phyloP scores from a whole-genome alignment of 805 yeast genomes.

The Yarrowia keelungensis region DNA sequence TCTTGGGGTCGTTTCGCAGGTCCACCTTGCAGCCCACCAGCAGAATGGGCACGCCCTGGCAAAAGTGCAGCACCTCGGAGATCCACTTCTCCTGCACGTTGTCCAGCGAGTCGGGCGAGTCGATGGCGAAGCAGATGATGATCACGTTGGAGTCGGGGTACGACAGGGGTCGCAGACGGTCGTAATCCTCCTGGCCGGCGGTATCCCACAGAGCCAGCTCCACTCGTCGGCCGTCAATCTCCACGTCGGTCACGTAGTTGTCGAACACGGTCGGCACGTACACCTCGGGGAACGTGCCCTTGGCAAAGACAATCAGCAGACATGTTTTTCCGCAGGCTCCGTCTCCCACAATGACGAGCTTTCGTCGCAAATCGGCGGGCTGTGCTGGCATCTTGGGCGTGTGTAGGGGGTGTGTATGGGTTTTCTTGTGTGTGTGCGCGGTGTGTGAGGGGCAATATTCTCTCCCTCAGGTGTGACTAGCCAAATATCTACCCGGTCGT shows the following conservation, averaged over 20 bases:
- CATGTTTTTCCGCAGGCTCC: conserved; percentile 98
- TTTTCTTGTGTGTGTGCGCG: background rate
- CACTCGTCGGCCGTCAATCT: conserved; percentile 87
- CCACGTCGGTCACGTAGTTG: conserved; percentile 97
- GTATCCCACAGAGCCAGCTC: conserved; percentile 98
- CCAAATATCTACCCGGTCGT: background rate
- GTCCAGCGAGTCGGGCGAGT: conserved; percentile 88
- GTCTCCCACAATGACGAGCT: conserved; percentile 93
- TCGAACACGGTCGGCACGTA: conserved; percentile 97
- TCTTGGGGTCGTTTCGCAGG: conserved; percentile 79
- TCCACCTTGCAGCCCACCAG: conserved; percentile 92
- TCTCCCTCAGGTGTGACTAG: background rate
- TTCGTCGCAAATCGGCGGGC: conserved; percentile 51
- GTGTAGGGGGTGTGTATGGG: background rate
- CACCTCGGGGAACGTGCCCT: conserved; percentile 91
- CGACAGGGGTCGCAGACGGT: conserved; percentile 86
- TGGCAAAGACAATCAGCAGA: conserved; percentile 79
- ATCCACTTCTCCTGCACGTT: conserved; percentile 97
- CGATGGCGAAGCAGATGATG: conserved; percentile 88
- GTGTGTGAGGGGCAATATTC: background rate
- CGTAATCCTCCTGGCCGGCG: conserved; percentile 98
- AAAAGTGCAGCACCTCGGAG: conserved; percentile 89
- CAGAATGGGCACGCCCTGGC: conserved; percentile 92
- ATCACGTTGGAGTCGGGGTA: conserved; percentile 93
- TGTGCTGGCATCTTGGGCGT: conserved; percentile 40